Percentiles rank a stretch among this genome's conserved stretches.
phyloP scores from a whole-genome alignment of 768 basidiomycete genomes.

The Boletus sp. region DNA sequence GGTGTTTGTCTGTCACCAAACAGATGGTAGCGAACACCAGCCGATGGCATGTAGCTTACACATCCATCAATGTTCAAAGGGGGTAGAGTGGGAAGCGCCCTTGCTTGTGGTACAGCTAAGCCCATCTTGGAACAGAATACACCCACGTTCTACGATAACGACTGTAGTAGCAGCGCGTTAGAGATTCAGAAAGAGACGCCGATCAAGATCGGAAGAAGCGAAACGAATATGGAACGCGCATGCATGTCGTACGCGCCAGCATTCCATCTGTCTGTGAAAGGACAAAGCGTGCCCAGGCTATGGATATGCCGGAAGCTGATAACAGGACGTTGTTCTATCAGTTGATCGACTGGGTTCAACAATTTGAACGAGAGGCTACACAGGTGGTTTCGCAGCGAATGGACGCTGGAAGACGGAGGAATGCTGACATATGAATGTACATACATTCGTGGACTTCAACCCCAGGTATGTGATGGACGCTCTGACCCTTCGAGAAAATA shows the following conservation, averaged over 20 bases:
- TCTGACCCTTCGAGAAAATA: background rate
- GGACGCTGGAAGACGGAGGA: background rate
- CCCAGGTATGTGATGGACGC: background rate
- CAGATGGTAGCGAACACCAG: background rate
- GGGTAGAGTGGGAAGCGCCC: constrained; percentile 2
- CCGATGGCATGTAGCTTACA: background rate
- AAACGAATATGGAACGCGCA: background rate
- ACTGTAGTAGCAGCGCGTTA: background rate
- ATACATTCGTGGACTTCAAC: background rate
- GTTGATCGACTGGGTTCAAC: too few relatives aligned
- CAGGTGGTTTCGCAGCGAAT: background rate
- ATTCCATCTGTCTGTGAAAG: background rate
- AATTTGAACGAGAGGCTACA: background rate
- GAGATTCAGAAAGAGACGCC: background rate
- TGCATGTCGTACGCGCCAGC: background rate
- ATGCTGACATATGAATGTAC: too few relatives aligned
- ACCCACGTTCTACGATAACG: background rate
- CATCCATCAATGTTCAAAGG: background rate
- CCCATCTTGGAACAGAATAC: background rate
- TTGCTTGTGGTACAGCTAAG: background rate
- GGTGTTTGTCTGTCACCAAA: background rate
- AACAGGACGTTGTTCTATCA: background rate
- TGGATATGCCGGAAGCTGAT: background rate
- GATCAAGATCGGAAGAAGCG: constrained; percentile 9
- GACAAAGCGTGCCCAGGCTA: background rate